Conservation (phyloP, 78 protist genomes). For the Parvularia atlantis region DNA sequence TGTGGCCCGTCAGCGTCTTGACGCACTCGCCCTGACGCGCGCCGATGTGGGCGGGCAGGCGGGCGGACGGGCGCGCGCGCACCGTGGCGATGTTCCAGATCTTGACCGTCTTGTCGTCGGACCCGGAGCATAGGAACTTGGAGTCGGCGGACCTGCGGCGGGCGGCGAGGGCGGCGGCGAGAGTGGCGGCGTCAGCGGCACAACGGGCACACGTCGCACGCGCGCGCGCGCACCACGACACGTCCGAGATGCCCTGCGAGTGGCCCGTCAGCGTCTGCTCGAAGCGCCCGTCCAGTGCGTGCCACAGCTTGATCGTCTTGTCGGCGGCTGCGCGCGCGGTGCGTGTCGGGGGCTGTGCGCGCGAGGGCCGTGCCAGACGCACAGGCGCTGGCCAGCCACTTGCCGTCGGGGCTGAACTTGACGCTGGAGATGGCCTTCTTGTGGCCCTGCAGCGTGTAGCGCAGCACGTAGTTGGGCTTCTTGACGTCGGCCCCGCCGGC, state of each 20-base stretch:
- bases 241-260: constrained; percentile 55
- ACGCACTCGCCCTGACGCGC: background rate
- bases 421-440: constrained; percentile 64
- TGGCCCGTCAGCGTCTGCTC: constrained; percentile 36
- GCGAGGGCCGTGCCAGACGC: constrained; percentile 4
- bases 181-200: too few relatives aligned
- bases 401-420: constrained; percentile 79
- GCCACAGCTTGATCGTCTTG: constrained; percentile 27
- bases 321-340: constrained; percentile 57
- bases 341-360: background rate
- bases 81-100: constrained; percentile 62
- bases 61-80: background rate
- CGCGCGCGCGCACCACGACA: too few relatives aligned
- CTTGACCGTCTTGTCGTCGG: constrained; percentile 66
- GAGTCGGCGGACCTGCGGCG: constrained; percentile 55
- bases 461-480: constrained; percentile 1
- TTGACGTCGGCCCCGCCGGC: too few relatives aligned
- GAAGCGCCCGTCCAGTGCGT: constrained; percentile 12
- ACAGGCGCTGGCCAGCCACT: constrained; percentile 67
- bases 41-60: background rate
- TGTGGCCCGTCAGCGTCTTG: constrained; percentile 67
- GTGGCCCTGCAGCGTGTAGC: constrained; percentile 56
- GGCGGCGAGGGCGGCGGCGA: too few relatives aligned
- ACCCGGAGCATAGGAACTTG: constrained; percentile 52
- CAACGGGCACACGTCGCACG: too few relatives aligned